Base-by-base conservation (phyloP, 2,329 filamentous ascomycete genomes). In the Apiospora koreana region DNA sequence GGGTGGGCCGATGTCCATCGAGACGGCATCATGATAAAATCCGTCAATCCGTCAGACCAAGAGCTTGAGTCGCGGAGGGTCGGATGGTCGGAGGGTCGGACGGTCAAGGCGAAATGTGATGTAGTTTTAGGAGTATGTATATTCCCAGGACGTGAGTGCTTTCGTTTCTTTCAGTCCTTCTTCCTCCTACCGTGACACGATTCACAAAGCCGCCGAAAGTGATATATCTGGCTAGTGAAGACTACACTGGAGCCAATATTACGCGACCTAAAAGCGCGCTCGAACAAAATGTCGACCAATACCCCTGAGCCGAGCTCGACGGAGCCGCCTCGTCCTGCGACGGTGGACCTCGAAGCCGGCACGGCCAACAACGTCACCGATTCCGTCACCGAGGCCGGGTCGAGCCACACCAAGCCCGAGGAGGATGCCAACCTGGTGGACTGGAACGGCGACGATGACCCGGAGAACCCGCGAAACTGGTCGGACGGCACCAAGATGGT, bases 391-490 rank as follows among this genome's bases (percentile, higher is more conserved):
- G 28, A 58, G 16, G 25, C 50, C 50, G 50, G 16, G 25, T 58
- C 50, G 14, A 35, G 23, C 50, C 50, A 58, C 25, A 35, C 50
- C 25, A 58, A 58, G 16, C 8, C 25, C 6, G 25, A 70, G 38
- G 31, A 14, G 73, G 82, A 87, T 72, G 81, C 85, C 2, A 84
- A 87, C 73, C 77, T 87, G 18, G 84, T 89, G 3, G 83, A 82
- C 70, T 90, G 87, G 84, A 85, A 88, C 74, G 82, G 83, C 1
- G 81, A 83, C 0, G 77, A 85, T 69, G 86, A 88, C 69, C 83
- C 84, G 0, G 78, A 83, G 67, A 87, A 88, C 69, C 87, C 88
- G 0, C 76, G 85, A 71, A 90, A 89, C 76, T 90, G 87, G 87
- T 72, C 80, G 2, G 74, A 74, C 0, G 71, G 70, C 12, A 82